A percentile compares a stretch with the other conserved stretches of the same genome.
phyloP scores from a whole-genome alignment of 306 rosid genomes.

The Sindora glabra region DNA sequence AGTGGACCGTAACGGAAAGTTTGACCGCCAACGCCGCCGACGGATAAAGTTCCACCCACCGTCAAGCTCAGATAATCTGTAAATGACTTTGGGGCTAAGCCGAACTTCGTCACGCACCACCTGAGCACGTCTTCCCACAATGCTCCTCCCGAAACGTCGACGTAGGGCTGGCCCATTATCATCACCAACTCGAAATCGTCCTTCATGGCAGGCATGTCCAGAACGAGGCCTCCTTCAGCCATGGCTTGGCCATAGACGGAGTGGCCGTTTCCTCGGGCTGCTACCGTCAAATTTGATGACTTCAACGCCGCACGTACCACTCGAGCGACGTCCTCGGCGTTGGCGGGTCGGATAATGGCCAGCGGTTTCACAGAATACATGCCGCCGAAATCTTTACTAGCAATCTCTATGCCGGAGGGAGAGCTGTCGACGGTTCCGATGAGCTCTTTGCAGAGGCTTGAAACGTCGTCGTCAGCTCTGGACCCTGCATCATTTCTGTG shows the following conservation, averaged over 20 bases:
- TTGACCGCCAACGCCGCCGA: slow-evolving; percentile 96
- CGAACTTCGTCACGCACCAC: slow-evolving; percentile 41
- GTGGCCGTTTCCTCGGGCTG: slow-evolving; percentile 95
- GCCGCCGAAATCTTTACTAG: slow-evolving; percentile 78
- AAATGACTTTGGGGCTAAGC: slow-evolving; percentile 84
- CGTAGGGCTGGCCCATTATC: slow-evolving; percentile 24
- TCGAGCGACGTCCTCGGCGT: slow-evolving; percentile 40
- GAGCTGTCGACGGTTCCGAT: slow-evolving; percentile 27
- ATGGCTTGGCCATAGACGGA: slow-evolving; percentile 96
- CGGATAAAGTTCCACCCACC: slow-evolving; percentile 94
- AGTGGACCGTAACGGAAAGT: slow-evolving; percentile 93
- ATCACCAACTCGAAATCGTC: slow-evolving; percentile 20
- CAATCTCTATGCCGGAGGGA: slow-evolving; percentile 26
- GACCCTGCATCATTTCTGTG: too few relatives aligned
- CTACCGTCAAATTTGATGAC: slow-evolving; percentile 57
- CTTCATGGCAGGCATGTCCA: slow-evolving; percentile 78
- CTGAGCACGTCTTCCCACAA: slow-evolving; percentile 87
- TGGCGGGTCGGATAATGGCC: slow-evolving; percentile 41
- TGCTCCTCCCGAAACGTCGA: slow-evolving; percentile 93
- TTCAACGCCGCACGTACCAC: slow-evolving; percentile 36
- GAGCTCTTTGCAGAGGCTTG: too few relatives aligned
- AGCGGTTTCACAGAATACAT: slow-evolving; percentile 42
- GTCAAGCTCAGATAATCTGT: slow-evolving; percentile 82
- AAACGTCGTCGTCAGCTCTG: too few relatives aligned
- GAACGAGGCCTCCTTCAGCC: slow-evolving; percentile 70